A percentile compares a stretch with the other conserved stretches of the same genome.
These are phyloP conservation scores for Aspergillus sp. DNA, from an alignment of 2,329 filamentous ascomycete species.

Conservation along the genomic window DNA sequence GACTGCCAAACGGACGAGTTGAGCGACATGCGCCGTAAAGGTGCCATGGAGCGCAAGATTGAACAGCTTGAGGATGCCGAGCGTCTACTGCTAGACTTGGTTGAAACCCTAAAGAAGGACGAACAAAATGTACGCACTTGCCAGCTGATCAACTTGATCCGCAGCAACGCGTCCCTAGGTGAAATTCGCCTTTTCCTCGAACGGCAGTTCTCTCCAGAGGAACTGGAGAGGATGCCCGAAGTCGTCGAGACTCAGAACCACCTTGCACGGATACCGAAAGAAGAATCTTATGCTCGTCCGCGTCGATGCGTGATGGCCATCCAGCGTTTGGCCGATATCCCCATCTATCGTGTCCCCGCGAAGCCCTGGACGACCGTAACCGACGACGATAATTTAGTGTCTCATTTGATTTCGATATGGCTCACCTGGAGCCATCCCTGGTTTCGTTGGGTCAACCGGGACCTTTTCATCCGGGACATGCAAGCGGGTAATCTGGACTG, in stretches of 20 bases:
- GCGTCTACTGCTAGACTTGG: conserved; percentile 11
- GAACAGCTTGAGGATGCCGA: conserved; percentile 14
- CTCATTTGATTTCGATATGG: conserved; percentile 27
- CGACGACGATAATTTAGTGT: conserved; percentile 25
- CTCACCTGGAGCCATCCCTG: conserved; percentile 27
- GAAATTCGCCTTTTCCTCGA: conserved; percentile 16
- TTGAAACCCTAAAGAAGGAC: conserved; percentile 12
- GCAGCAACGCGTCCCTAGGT: conserved; percentile 16
- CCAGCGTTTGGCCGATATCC: conserved; percentile 19
- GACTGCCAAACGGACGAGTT: conserved; percentile 21
- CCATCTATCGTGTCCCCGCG: conserved; percentile 20
- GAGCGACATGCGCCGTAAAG: conserved; percentile 23
- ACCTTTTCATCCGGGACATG: conserved; percentile 26
- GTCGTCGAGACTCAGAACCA: conserved; percentile 10
- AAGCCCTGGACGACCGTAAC: conserved; percentile 30
- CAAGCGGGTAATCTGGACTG: conserved; percentile 16
- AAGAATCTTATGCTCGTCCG: neutral
- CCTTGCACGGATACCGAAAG: neutral
- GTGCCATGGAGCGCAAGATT: conserved; percentile 17
- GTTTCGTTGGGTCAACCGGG: conserved; percentile 24
- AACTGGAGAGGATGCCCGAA: conserved; percentile 10
- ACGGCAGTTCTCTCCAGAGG: conserved; percentile 8
- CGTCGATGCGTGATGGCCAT: conserved; percentile 18
- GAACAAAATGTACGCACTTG: conserved; percentile 11
- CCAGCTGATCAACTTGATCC: conserved; percentile 21